Conservation (phyloP, 495 filamentous ascomycete genomes). For the Podospora pseudopauciseta region DNA sequence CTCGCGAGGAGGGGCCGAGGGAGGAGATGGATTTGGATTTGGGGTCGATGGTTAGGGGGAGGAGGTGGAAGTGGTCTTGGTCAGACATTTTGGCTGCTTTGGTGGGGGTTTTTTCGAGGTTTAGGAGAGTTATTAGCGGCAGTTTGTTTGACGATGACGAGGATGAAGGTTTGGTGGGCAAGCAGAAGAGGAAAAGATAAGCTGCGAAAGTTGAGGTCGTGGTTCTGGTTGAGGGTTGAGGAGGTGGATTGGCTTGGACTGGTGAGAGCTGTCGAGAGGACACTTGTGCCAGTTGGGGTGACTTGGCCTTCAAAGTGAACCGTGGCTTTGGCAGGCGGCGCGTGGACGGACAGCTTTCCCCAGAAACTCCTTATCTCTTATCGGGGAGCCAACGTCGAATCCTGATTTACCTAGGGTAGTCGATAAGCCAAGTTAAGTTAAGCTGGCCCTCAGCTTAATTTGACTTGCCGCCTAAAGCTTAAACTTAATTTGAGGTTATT, state of each 20-base stretch:
- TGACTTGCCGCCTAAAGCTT: no score
- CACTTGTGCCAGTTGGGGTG: slow-evolving; percentile 13
- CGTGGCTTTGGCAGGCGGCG: background rate
- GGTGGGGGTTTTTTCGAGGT: background rate
- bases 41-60: slow-evolving; percentile 77
- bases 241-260: slow-evolving; percentile 3
- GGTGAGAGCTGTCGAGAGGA: slow-evolving; percentile 13
- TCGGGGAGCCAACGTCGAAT: background rate
- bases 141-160: background rate
- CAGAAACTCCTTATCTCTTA: background rate
- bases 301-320: background rate
- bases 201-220: background rate
- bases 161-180: no score
- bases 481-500: no score
- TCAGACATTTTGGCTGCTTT: slow-evolving; percentile 49
- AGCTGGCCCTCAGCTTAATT: no score
- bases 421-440: no score
- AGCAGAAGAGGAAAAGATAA: background rate
- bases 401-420: no score
- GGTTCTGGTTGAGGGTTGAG: slow-evolving; percentile 2
- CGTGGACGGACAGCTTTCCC: background rate
- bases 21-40: slow-evolving; percentile 60
- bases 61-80: slow-evolving; percentile 73
- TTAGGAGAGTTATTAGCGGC: background rate
- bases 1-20: slow-evolving; percentile 34